phyloP scores from a whole-genome alignment of 2,329 filamentous ascomycete species.

The Talaromyces sp. region DNA sequence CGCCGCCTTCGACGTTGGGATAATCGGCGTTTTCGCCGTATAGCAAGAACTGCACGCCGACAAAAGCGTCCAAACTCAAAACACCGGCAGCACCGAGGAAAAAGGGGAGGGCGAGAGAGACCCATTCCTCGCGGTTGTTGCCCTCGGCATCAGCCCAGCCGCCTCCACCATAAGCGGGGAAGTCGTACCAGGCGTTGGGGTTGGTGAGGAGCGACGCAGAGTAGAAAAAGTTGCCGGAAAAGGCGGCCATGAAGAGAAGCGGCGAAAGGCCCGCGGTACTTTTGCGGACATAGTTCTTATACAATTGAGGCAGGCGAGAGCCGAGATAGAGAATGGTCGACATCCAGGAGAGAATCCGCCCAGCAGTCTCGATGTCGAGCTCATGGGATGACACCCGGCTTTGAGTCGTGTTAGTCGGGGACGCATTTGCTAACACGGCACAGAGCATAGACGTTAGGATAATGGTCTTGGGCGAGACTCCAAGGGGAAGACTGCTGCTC shows the following conservation, averaged over 20 bases:
- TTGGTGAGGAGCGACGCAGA: constrained; percentile 57
- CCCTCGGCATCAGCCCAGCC: constrained; percentile 56
- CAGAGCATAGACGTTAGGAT: constrained; percentile 41
- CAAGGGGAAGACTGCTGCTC: constrained; percentile 19
- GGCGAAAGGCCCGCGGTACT: constrained; percentile 60
- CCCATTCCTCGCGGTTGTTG: constrained; percentile 51
- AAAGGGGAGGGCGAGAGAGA: constrained; percentile 55
- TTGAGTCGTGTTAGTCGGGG: constrained; percentile 24
- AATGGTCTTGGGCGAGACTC: constrained; percentile 37
- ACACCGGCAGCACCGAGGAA: constrained; percentile 62
- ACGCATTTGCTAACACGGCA: constrained; percentile 37
- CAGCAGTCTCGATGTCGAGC: constrained; percentile 37
- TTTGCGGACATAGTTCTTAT: constrained; percentile 58
- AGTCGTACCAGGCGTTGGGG: constrained; percentile 57
- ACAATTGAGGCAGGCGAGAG: constrained; percentile 58
- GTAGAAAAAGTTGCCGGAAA: constrained; percentile 64
- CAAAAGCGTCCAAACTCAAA: constrained; percentile 54
- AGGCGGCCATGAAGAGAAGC: constrained; percentile 59
- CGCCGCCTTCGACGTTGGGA: constrained; percentile 39
- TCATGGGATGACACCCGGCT: constrained; percentile 16
- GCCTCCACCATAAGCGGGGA: constrained; percentile 49
- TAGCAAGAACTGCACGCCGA: constrained; percentile 57
- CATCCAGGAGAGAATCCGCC: constrained; percentile 51
- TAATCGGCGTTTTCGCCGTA: constrained; percentile 45
- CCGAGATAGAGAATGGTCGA: constrained; percentile 53